Evolutionary conservation across 129 eudicot species (phyloP), one percentile per base, ranked within the genome.

Genomic region (Solidago caesia): DNA sequence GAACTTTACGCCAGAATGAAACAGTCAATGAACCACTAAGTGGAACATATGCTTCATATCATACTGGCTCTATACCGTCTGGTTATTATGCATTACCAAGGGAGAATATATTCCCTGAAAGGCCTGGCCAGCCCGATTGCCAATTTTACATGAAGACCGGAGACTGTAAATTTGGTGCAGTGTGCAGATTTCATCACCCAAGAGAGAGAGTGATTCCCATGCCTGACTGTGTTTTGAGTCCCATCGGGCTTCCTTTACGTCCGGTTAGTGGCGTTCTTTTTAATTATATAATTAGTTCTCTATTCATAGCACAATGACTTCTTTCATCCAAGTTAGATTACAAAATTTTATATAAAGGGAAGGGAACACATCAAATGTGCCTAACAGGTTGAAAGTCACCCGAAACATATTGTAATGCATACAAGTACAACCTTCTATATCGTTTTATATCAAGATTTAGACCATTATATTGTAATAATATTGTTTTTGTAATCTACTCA

Each of bases 111-210:
- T 94, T 91, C 74, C 99, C 99, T n/a, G 99, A 94, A 84, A 88
- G 99, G 64, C 97, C 94, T 8, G 99, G 99, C 55, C 97, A 88
- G 74, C 94, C 97, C 26, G 99, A 94, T 57, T 94, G 99, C 83
- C 96, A 91, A 74, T 94, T 91, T 81, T 94, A 94, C 78, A 85
- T 94, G 89, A 94, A 94, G 80, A 94, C 99, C n/a, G 99, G 99
- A 68, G 99, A 94, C 85, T 94, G 99, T 77, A 94, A 94, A 73
- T 94, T 91, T 81, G 99, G 99, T 79, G 93, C 96, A 43, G 97
- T 91, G 67, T 94, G 99, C 65, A 86, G 91, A 71, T 94, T 91
- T 80, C 99, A 94, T 79, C 99, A 94, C 75, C 99, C 99, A 3
- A 85, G 89, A 69, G 97, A 94, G 80, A 88, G 97, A 72, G 77